phyloP scores from a whole-genome alignment of 2,329 filamentous ascomycete species.

The Monosporascus ibericus region DNA sequence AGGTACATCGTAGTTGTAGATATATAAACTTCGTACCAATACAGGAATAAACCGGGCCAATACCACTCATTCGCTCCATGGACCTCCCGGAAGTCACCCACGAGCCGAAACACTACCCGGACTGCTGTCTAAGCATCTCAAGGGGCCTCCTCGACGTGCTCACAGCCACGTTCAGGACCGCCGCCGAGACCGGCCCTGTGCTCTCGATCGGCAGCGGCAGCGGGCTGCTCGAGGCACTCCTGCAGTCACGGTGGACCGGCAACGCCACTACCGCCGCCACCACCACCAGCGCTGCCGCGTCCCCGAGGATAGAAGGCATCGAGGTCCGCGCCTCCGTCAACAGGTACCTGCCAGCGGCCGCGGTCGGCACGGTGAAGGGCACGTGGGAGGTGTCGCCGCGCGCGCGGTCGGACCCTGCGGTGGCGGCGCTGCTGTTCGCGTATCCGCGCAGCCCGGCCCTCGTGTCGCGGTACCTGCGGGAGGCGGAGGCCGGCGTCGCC shows the following conservation, averaged over 20 bases:
- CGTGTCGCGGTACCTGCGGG: neutral
- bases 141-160: slow-evolving; percentile 15
- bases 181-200: neutral
- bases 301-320: neutral
- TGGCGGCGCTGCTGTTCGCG: neutral
- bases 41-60: no score
- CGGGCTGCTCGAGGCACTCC: slow-evolving; percentile 22
- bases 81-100: neutral
- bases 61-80: neutral
- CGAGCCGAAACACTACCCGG: slow-evolving; percentile 9
- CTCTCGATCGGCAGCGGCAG: slow-evolving; percentile 27
- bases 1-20: no score
- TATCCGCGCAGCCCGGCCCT: neutral
- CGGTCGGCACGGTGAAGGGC: neutral
- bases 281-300: neutral
- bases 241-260: slow-evolving; percentile 9
- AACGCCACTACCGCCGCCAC: no score
- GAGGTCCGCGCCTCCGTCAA: neutral
- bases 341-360: neutral
- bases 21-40: no score
- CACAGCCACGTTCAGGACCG: slow-evolving; percentile 3
- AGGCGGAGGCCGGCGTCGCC: neutral
- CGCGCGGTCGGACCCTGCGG: neutral
- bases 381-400: neutral
- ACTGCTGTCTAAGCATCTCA: slow-evolving; percentile 26